Evolutionary conservation across 2,329 filamentous ascomycete genomes (phyloP), one percentile per base, ranked within the genome.

Genomic region (Penicillium sclerotigenum): DNA sequence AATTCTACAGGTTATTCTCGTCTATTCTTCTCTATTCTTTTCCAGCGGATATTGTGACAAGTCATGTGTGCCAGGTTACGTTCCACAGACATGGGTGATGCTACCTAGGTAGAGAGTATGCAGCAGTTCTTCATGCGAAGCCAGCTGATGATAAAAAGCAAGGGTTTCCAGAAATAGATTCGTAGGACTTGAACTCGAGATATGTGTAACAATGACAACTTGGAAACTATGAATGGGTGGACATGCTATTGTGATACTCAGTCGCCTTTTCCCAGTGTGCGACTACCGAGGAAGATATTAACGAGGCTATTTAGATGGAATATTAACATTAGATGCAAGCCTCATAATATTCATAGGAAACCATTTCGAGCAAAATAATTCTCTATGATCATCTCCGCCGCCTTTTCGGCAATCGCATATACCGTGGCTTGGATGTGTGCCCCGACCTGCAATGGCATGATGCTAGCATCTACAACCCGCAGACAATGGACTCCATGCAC

Each of bases 401-500:
- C 62, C 46, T 69, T 69, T 47, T 71, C 69, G 1, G 63, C 69
- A 33, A 71, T 63, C 8, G 68, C 70, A 56, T 74, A 74, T 11
- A 70, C 64, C 0, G 68, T 73, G 6, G 68, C 67, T 61, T 65
- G 63, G 18, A 66, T 61, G 56, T 69, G 67, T 24, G 66, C 67
- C 28, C 59, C 59, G 9, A 73, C 59, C 48, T 71, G 67, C 22
- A 68, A 47, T 1, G 71, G 71, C 63, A 73, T 71, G 40, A 72
- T 59, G 46, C 66, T 70, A 5, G 69, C 68, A 67, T 77, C 75
- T 13, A 74, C 65, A 5, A 76, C 70, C 16, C 75, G 62, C 33
- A 77, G 54, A 8, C 67, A 67, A 42, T 63, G 60, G 5, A 73
- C 70, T 0, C 75, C 75, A 31, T 75, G 70, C 0, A 77, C 73